Evolutionary conservation across 805 yeast genomes (phyloP).

Genomic region (Barnettozyma sp.): DNA sequence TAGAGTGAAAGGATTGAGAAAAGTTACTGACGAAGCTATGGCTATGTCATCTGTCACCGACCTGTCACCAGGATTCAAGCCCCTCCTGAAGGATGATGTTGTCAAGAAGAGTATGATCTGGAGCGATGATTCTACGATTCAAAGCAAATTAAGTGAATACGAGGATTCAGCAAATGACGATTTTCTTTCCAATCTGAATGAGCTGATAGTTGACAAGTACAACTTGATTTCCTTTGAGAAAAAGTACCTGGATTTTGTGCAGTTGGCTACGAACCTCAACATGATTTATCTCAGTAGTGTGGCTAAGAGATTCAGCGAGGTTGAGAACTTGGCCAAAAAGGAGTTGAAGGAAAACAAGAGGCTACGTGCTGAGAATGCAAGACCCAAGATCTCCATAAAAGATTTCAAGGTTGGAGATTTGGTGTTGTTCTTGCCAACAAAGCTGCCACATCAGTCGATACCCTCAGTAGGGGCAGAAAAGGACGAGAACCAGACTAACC

Average conservation of each 20-base stretch:
- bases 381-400: constrained; percentile 55
- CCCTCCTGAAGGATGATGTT: constrained; percentile 32
- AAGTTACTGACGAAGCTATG: constrained; percentile 29
- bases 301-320: constrained; percentile 75
- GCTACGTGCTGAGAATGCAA: constrained; percentile 37
- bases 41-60: constrained; percentile 28
- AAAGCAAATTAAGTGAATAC: constrained; percentile 8
- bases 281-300: constrained; percentile 36
- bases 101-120: constrained; percentile 36
- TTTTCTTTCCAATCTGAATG: constrained; percentile 15
- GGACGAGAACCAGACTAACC: constrained; percentile 3
- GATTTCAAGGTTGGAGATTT: constrained; percentile 68
- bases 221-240: constrained; percentile 23
- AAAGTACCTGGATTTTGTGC: constrained; percentile 20
- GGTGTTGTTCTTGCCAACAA: constrained; percentile 79
- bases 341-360: constrained; percentile 64
- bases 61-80: constrained; percentile 33
- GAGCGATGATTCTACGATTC: constrained; percentile 32
- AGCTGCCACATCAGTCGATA: constrained; percentile 10
- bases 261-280: constrained; percentile 25
- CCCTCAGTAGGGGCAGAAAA: no score
- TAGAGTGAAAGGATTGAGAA: constrained; percentile 74
- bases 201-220: constrained; percentile 16
- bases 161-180: constrained; percentile 11
- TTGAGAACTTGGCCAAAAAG: constrained; percentile 82